Evolutionary conservation across 495 filamentous ascomycete species (phyloP), one percentile per base, ranked within the genome.

Genomic region (Podospora conica): DNA sequence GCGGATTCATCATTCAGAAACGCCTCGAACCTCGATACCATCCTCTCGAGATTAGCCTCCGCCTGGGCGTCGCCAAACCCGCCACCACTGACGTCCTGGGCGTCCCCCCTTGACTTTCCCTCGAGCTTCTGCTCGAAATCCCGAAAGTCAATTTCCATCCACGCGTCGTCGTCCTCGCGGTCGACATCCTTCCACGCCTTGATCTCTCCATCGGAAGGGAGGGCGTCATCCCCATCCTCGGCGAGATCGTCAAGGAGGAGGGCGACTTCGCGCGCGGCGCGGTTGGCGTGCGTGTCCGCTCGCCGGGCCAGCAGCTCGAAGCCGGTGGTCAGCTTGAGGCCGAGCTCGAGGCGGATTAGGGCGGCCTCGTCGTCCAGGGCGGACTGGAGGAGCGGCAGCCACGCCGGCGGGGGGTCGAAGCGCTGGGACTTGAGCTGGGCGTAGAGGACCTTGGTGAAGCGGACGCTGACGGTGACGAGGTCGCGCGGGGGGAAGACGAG

Each of bases 351-450:
- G n/a, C 79, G 78, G 4, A 75, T 72, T 57, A 84, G 76, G 64
- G 74, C 75, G 1, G 66, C 68, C 24, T 81, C 71, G 12, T 73
- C 63, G n/a, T 22, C 65, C 40, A 53, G 62, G 10, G 63, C 65
- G 9, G 61, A n/a, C 12, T 74, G 69, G 15, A 85, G 27, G 3
- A 79, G 29, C 9, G 64, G 9, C 9, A 76, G 78, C 92, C 92
- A 93, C 9, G 77, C 79, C 9, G 81, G 80, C 27, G 94, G 91
- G 3, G 86, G 73, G 0, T 79, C 78, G 68, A 97, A 98, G n/a
- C 86, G 83, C 75, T 98, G 95, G n/a, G 89, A 89, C 69, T 89
- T 91, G 18, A 98, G 78, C 71, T 98, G 95, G 22, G 96, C 96
- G 77, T 89, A 98, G 33, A 96, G 88, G 2, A 94, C 86, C 73